Evolutionary conservation across 164 flowering plant species (phyloP).

Genomic region (Piper longum): DNA sequence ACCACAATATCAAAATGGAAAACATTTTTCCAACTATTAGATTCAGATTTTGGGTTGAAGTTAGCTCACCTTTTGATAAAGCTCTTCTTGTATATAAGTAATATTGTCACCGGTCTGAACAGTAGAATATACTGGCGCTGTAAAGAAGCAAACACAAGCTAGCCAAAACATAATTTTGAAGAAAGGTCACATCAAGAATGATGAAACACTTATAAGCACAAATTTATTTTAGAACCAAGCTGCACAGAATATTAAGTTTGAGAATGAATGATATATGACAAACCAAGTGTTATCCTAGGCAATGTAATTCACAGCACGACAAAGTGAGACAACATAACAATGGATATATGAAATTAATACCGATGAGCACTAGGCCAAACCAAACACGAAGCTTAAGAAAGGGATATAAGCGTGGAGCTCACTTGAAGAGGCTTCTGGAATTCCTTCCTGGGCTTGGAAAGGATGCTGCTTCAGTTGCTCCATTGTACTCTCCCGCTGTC

Average conservation of each 20-base stretch:
- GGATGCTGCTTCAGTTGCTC: slow-evolving; percentile 51
- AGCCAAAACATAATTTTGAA: background rate
- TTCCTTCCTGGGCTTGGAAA: slow-evolving; percentile 56
- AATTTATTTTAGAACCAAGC: background rate
- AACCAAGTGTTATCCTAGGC: no score
- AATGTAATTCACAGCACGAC: no score
- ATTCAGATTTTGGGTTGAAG: background rate
- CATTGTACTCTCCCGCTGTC: slow-evolving; percentile 41
- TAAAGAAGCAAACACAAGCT: slow-evolving; percentile 6
- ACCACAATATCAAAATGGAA: background rate
- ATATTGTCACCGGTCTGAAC: slow-evolving; percentile 42
- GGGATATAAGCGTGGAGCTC: slow-evolving; percentile 2
- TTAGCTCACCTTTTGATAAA: slow-evolving; percentile 50
- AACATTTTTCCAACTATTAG: background rate
- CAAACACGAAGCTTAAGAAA: background rate
- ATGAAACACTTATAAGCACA: background rate
- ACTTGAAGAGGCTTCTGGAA: slow-evolving; percentile 72
- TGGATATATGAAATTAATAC: background rate
- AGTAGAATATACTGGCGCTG: slow-evolving; percentile 60
- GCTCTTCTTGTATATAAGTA: slow-evolving; percentile 80
- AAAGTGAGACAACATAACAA: no score
- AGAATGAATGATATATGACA: no score
- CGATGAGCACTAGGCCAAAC: background rate
- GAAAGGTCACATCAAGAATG: no score
- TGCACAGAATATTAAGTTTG: no score